Evolutionary conservation across 1,284 basidiomycete genomes (phyloP).

Genomic region (Moesziomyces antarcticus): DNA sequence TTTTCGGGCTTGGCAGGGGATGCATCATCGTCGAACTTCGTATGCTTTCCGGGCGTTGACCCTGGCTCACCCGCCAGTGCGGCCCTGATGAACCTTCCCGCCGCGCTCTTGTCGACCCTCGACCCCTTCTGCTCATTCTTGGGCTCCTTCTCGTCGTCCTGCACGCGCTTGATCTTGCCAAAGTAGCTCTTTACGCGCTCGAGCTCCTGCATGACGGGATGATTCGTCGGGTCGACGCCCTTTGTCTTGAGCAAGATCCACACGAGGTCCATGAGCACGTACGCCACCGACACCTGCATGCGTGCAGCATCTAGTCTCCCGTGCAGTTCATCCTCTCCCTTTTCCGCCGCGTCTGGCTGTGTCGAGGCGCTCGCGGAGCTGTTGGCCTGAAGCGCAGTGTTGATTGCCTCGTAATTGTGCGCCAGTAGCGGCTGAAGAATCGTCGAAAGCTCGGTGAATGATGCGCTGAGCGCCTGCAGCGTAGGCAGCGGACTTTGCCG

Average conservation of each 20-base stretch:
- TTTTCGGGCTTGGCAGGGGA: slow-evolving; percentile 1
- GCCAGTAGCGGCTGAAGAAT: slow-evolving; percentile 31
- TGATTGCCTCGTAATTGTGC: slow-evolving; percentile 31
- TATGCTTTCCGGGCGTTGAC: slow-evolving; percentile 24
- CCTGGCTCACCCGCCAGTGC: slow-evolving; percentile 31
- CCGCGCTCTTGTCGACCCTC: slow-evolving; percentile 44
- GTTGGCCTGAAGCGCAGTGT: slow-evolving; percentile 29
- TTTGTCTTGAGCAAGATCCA: slow-evolving; percentile 60
- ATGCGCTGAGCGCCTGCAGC: slow-evolving; percentile 21
- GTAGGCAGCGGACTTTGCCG: slow-evolving; percentile 38
- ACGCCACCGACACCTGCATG: slow-evolving; percentile 50
- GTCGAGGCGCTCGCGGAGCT: background rate
- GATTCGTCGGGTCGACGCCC: slow-evolving; percentile 47
- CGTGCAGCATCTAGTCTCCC: slow-evolving; percentile 54
- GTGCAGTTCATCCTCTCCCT: slow-evolving; percentile 31
- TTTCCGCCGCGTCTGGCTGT: background rate
- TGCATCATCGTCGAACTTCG: slow-evolving; percentile 35
- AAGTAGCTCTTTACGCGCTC: slow-evolving; percentile 59
- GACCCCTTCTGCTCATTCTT: slow-evolving; percentile 4
- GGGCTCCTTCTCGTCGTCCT: slow-evolving; percentile 29
- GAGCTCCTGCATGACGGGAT: slow-evolving; percentile 54
- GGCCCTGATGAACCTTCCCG: slow-evolving; percentile 47
- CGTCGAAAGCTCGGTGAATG: slow-evolving; percentile 24
- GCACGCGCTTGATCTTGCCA: slow-evolving; percentile 49
- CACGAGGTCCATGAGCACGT: slow-evolving; percentile 56